Conservation (phyloP, 129 eudicot genomes). For the Flaveria robusta region DNA sequence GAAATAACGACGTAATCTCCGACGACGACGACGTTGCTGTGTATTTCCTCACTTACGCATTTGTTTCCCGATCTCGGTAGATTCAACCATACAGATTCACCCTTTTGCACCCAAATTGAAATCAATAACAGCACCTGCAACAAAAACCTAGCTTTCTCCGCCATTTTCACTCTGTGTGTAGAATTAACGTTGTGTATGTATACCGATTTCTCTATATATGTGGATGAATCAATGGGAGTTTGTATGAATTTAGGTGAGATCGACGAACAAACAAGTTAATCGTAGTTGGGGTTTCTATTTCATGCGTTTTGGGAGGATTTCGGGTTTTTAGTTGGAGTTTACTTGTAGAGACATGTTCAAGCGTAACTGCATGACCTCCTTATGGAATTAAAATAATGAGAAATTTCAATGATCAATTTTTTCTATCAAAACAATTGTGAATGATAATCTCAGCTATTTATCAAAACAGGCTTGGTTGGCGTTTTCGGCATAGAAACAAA, state of each 20-base stretch:
- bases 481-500: too few relatives aligned
- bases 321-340: neutral
- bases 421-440: too few relatives aligned
- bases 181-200: neutral
- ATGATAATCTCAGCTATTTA: too few relatives aligned
- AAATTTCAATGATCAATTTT: too few relatives aligned
- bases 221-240: neutral
- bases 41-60: constrained; percentile 91
- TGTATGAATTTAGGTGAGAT: neutral
- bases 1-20: constrained; percentile 82
- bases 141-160: constrained; percentile 23
- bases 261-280: neutral
- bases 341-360: neutral
- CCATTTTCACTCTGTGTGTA: constrained; percentile 2
- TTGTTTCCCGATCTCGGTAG: constrained; percentile 67
- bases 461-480: too few relatives aligned
- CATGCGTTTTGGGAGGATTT: constrained; percentile 2
- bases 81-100: constrained; percentile 68
- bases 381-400: too few relatives aligned
- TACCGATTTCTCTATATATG: neutral
- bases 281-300: neutral
- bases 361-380: too few relatives aligned
- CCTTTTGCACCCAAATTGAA: constrained; percentile 24
- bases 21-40: constrained; percentile 86
- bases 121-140: constrained; percentile 15